Base-by-base conservation (phyloP, 208 protist species). In the Vickermania spadyakhi region DNA sequence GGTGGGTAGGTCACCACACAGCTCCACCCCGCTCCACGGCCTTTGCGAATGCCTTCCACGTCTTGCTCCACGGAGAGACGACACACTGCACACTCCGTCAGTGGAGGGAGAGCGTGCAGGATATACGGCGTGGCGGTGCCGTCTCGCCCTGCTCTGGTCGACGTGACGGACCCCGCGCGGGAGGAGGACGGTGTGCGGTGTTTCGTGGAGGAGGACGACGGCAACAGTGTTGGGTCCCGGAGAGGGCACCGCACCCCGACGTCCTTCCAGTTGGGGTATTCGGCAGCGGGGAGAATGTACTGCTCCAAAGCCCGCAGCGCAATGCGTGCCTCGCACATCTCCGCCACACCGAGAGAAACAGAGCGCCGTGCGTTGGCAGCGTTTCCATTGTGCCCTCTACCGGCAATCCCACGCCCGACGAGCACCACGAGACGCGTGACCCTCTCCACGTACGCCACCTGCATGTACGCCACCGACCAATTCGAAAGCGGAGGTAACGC, bases 1-100 rank as follows among this genome's bases (percentile, higher is more conserved):
- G 42, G 11, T 7, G 36, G 36, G 36, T 45, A 45, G 36, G 36
- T 18, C 7, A 7, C 36, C 7, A 18, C 36, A 7, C 7, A 18
- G 36, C 18, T 7, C 36, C 36, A 45, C 36, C 36, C 36, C 11
- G 36, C 7, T 7, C 36, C 36, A 18, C 36, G 36, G 36, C 36
- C 36, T 18, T 45, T 45, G 36, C 36, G 36, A 7, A 45, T 18
- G 11, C 36, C 36, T 18, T 45, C 31, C 54, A 53, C 42, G 58
- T 62, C 58, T 14, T 69, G 60, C 50, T 70, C 69, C 22, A 88
- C 62, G 2, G 74, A 67, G 7, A 91, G 68, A 0, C 78, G 77
- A 53, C 84, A 91, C 23, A 91, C 73, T 2, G 80, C 79, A 56
- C 84, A 91, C 13, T 68, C 68, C 31, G 56, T 67, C 21, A 84